Evolutionary conservation across 768 basidiomycete species (phyloP), one percentile per base, ranked within the genome.

Genomic region (Postia placenta): DNA sequence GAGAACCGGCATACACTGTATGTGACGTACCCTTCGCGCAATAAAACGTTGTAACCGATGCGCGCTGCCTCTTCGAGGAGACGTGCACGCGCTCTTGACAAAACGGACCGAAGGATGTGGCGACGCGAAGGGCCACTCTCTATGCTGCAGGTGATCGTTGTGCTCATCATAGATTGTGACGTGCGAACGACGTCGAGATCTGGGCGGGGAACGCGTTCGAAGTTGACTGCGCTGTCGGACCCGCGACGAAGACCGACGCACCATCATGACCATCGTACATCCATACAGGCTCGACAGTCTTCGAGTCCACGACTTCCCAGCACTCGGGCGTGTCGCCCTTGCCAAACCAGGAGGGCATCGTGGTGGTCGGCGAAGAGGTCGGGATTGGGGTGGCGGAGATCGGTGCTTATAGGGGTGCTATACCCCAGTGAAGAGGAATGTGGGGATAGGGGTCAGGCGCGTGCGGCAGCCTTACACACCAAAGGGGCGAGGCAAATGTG

Each of bases 251-350:
- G n/a, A n/a, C n/a, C n/a, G 27, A 60, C 73, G 41, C 50, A 81
- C 80, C 80, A 53, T 84, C 78, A 45, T 69, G 66, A 22, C 79
- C 80, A 54, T 79, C 75, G 63, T 79, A 85, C 64, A 75, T 78
- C 15, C 76, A 70, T 12, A 88, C 75, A 22, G 87, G 81, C 40
- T 81, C 76, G 42, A 90, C 78, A 26, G 70, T 65, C 58, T 75
- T 78, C 60, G 73, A 79, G 50, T 81, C 80, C 24, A 88, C 82
- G 36, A 89, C 86, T 67, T 90, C 87, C 87, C 87, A 90, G 30
- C 85, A 78, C 27, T 12, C 30, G 23, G 33, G 11, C 3, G 20
- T 12, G 45, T 36, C 19, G 2, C 20, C 20, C 28, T 19, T n/a
- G 5, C 45, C 45, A 19, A 25, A 22, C 30, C 27, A 28, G 11